Base-by-base conservation (phyloP, 305 asterid species). In the Plantago lanceolata region DNA sequence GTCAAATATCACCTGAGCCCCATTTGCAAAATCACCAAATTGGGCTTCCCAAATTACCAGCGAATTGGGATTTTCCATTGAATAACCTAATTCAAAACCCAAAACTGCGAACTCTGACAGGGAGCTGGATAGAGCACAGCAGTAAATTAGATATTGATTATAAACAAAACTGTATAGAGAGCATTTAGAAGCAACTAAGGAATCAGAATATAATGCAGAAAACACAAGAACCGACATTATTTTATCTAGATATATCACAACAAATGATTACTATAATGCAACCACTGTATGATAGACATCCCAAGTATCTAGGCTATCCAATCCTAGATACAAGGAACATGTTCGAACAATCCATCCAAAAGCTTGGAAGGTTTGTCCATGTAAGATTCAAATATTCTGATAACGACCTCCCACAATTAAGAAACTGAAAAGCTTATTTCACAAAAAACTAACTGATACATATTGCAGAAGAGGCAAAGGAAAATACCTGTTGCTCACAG, bases 1-100 rank as follows among this genome's bases (percentile, higher is more conserved):
- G 82, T 89, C 98, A 81, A 93, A 89, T 45, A 89, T 87, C 82
- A 93, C 98, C 79, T 93, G 97, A 65, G 98, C 97, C 56, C 96
- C 97, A 74, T 89, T 89, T 40, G 98, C 70, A 73, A 93, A 93
- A 77, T 93, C 98, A 71, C 98, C 98, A 79, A 93, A 89, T 59
- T 93, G 98, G 53, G 97, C 97, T 84, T 93, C 97, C 98, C 98
- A 93, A 40, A 93, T 67, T 40, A 93, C 89, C 78, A 93, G 75
- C 2, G 97, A 89, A 72, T 90, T 90, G 51, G 97, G 97, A 62
- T 87, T 90, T 81, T 87, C 96, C 97, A 90, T 90, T 31, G 97
- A 87, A 78, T 90, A 90, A 68, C 97, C 97, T 72, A 90, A 63
- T 74, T 90, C 96, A 77, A 90, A 90, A 70, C 96, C 97, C 79